A percentile compares a stretch with the other conserved stretches of the same genome.
These are phyloP conservation scores for Crithidia thermophila DNA, from an alignment of 208 protist species.

Conservation along the genomic window DNA sequence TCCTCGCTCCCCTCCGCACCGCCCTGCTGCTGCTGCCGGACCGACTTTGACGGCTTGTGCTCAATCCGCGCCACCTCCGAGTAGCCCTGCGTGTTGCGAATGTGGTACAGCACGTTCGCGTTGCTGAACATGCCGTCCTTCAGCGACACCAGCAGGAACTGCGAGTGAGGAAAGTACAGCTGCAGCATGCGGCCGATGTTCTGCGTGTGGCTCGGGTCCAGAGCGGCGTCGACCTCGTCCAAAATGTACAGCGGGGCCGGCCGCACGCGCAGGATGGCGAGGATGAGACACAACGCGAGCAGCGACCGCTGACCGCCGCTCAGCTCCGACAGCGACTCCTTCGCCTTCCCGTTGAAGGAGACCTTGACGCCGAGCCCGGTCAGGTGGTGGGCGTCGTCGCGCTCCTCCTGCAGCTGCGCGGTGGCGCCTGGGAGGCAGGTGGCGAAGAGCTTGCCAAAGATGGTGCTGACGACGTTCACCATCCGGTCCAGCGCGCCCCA, in stretches of 20 bases:
- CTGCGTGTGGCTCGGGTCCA: constrained; percentile 99
- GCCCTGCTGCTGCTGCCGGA: not conserved
- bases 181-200: constrained; percentile 99
- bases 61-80: constrained; percentile 81
- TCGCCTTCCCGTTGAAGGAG: constrained; percentile 97
- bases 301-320: constrained; percentile 99
- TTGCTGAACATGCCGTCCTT: constrained; percentile 99
- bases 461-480: constrained; percentile 94
- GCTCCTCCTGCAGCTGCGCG: constrained; percentile 90
- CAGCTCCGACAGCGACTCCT: constrained; percentile 98
- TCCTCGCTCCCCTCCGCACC: not conserved
- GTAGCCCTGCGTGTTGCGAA: constrained; percentile 94
- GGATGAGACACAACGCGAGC: constrained; percentile 99
- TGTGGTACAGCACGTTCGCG: constrained; percentile 99
- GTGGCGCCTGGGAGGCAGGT: constrained; percentile 96
- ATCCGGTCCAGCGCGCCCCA: constrained; percentile 96
- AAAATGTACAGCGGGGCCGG: constrained; percentile 99
- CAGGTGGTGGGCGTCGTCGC: constrained; percentile 73
- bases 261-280: constrained; percentile 98
- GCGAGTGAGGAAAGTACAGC: constrained; percentile 96
- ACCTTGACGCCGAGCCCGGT: constrained; percentile 96
- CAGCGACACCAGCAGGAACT: constrained; percentile 99
- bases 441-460: constrained; percentile 98
- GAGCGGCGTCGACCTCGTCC: constrained; percentile 99
- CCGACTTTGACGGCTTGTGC: constrained; percentile 20